Conservation (phyloP, 2,329 filamentous ascomycete species). For the Fusarium proliferatum region DNA sequence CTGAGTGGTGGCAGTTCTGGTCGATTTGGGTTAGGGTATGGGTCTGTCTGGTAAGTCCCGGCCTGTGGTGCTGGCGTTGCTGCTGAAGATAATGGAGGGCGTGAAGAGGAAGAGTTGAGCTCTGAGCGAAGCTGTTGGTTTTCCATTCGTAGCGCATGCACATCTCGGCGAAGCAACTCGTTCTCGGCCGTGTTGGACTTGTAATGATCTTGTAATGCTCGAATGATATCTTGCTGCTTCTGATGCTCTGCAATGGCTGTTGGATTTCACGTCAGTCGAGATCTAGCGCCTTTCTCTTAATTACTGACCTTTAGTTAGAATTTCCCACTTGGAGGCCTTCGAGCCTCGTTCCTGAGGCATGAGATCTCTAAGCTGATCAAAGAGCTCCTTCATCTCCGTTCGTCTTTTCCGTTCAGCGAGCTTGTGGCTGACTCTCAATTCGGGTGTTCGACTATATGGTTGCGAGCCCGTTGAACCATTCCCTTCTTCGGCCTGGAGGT, state of each 20-base stretch:
- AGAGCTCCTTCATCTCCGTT: slow-evolving; percentile 89
- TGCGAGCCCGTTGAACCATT: slow-evolving; percentile 66
- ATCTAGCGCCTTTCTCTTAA: not conserved
- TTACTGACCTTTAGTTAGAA: slow-evolving; percentile 80
- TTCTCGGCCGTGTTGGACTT: slow-evolving; percentile 56
- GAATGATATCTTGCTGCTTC: slow-evolving; percentile 62
- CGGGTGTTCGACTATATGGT: slow-evolving; percentile 85
- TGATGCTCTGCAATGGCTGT: slow-evolving; percentile 72
- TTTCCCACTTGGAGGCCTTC: slow-evolving; percentile 92
- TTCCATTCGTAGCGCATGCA: slow-evolving; percentile 60
- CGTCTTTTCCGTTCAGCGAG: slow-evolving; percentile 84
- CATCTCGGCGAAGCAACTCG: slow-evolving; percentile 61
- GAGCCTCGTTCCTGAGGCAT: slow-evolving; percentile 84
- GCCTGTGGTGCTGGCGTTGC: slow-evolving; percentile 34
- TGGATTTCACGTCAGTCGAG: slow-evolving; percentile 19
- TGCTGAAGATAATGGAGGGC: slow-evolving; percentile 37
- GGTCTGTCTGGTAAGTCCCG: slow-evolving; percentile 45
- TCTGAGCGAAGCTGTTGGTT: slow-evolving; percentile 59
- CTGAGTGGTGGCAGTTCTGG: slow-evolving; percentile 69
- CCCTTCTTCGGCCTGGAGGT: slow-evolving; percentile 70
- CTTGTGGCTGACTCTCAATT: slow-evolving; percentile 85
- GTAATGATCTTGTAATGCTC: slow-evolving; percentile 59
- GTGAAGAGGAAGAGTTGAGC: slow-evolving; percentile 44
- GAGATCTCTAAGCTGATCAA: slow-evolving; percentile 81
- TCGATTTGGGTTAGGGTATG: slow-evolving; percentile 51